Percentiles rank a stretch among this genome's conserved stretches.
Evolutionary conservation across 1,284 basidiomycete genomes (phyloP).

Genomic region (Violaceomyces palustris): DNA sequence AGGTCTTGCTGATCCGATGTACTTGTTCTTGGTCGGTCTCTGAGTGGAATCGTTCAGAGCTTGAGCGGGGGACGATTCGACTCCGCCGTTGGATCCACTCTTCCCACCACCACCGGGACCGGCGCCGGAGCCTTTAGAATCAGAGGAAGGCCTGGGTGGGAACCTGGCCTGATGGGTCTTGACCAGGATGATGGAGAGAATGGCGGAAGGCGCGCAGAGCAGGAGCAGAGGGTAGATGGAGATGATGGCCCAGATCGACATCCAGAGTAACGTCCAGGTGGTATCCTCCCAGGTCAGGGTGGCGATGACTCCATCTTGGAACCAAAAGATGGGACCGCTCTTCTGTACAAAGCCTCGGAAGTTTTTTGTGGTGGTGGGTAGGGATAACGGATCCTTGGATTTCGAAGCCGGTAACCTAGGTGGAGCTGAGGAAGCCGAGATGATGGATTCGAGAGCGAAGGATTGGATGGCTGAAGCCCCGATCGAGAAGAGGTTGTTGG

Average conservation of each 20-base stretch:
- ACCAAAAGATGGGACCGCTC: conserved; percentile 48
- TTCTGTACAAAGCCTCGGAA: conserved; percentile 52
- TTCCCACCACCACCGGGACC: too few relatives aligned
- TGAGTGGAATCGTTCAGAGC: conserved; percentile 6
- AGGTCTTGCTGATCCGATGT: too few relatives aligned
- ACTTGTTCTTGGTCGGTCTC: conserved; percentile 17
- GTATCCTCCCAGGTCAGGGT: conserved; percentile 51
- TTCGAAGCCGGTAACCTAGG: conserved; percentile 42
- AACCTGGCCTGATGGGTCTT: conserved; percentile 37
- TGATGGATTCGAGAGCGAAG: conserved; percentile 37
- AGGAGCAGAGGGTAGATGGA: conserved; percentile 45
- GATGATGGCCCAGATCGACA: conserved; percentile 49
- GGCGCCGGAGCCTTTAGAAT: too few relatives aligned
- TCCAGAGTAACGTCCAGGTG: conserved; percentile 49
- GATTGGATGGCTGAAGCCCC: conserved; percentile 32
- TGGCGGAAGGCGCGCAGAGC: conserved; percentile 36
- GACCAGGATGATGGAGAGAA: conserved; percentile 44
- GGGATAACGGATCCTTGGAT: conserved; percentile 45
- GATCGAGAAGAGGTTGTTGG: conserved; percentile 17
- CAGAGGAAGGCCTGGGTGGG: too few relatives aligned
- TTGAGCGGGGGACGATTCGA: conserved; percentile 15
- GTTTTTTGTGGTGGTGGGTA: conserved; percentile 47
- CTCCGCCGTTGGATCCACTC: conserved; percentile 15
- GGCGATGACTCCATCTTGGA: conserved; percentile 49
- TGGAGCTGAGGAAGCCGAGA: conserved; percentile 36